These are phyloP conservation scores for Mrakia gelida DNA, from an alignment of 768 basidiomycete genomes.

Conservation along the genomic window DNA sequence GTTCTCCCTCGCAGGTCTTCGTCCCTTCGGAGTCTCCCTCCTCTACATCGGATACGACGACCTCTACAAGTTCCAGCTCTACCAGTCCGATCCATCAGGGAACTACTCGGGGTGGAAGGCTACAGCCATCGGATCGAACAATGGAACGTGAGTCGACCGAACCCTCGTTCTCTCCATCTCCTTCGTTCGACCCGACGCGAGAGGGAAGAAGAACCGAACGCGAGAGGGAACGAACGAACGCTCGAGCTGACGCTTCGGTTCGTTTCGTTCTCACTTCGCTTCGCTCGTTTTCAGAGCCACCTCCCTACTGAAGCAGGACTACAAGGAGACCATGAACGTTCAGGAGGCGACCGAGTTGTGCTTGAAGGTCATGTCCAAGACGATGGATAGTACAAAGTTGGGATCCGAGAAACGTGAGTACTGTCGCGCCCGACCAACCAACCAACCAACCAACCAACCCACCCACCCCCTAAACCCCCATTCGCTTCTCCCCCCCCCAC, in stretches of 20 bases:
- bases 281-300: slow-evolving; percentile 60
- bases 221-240: neutral
- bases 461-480: neutral
- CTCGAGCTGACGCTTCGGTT: neutral
- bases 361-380: slow-evolving; percentile 95
- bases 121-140: slow-evolving; percentile 97
- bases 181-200: neutral
- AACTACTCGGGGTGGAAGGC: slow-evolving; percentile 99
- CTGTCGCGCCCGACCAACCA: too few species aligned
- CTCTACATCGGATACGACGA: slow-evolving; percentile 96
- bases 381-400: slow-evolving; percentile 96
- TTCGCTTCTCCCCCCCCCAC: neutral
- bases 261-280: neutral
- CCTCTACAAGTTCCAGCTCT: slow-evolving; percentile 92
- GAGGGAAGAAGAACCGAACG: neutral
- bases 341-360: slow-evolving; percentile 81
- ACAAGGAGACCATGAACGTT: slow-evolving; percentile 87
- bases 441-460: too few species aligned
- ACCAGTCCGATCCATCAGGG: slow-evolving; percentile 96
- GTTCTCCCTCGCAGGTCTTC: slow-evolving; percentile 66
- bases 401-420: slow-evolving; percentile 89
- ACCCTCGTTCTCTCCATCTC: neutral
- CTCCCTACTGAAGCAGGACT: slow-evolving; percentile 93
- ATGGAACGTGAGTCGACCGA: slow-evolving; percentile 50
- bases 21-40: slow-evolving; percentile 95